Conservation (phyloP, 306 rosid species). For the Crataegus laevigata region DNA sequence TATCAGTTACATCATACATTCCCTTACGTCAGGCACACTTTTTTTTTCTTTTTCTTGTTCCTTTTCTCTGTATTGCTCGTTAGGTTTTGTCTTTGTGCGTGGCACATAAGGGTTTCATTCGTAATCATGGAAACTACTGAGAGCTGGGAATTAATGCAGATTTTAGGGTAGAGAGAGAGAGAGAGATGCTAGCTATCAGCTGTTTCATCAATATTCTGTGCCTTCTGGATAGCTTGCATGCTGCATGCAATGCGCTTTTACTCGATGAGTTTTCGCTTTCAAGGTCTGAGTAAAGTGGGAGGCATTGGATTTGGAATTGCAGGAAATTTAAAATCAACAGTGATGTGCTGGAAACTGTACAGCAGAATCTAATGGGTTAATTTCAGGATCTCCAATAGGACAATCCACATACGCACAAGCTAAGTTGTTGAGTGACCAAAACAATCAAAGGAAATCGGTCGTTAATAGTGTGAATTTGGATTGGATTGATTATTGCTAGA, state of each 20-base stretch:
- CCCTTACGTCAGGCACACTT: not conserved
- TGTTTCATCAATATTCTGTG: not conserved
- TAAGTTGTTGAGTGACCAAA: not conserved
- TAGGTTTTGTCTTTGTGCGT: not conserved
- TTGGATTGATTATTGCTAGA: no score
- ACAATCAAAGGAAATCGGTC: not conserved
- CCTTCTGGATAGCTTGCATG: not conserved
- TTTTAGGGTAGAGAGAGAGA: not conserved
- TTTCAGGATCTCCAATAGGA: not conserved
- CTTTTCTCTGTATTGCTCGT: not conserved
- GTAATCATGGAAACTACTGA: not conserved
- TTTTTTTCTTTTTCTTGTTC: not conserved
- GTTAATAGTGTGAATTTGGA: no score
- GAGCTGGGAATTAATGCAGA: not conserved
- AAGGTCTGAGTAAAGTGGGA: constrained; percentile 2
- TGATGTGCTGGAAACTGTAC: not conserved
- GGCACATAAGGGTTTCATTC: not conserved
- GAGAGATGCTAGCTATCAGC: not conserved
- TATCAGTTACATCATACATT: not conserved
- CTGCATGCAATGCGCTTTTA: not conserved
- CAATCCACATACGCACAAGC: not conserved
- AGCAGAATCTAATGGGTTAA: not conserved
- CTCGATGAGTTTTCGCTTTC: constrained; percentile 5
- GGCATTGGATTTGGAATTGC: constrained; percentile 1
- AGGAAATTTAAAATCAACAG: not conserved